Evolutionary conservation across 306 rosid genomes (phyloP).

Genomic region (Casuarina cunninghamiana): DNA sequence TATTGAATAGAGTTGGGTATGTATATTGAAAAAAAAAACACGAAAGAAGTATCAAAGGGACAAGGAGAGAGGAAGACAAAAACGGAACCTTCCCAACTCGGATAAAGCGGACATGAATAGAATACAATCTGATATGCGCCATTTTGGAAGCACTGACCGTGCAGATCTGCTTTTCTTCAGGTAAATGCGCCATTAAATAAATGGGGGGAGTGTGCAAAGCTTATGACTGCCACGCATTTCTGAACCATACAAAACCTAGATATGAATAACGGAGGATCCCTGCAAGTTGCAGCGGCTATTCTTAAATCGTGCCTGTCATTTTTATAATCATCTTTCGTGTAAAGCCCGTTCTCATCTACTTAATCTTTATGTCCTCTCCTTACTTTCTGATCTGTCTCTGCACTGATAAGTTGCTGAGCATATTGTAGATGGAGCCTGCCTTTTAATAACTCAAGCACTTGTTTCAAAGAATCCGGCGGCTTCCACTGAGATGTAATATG

Average conservation of each 20-base stretch:
- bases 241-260: background rate
- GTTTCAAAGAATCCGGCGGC: too few species aligned
- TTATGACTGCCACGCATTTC: conserved; percentile 27
- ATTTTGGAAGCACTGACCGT: background rate
- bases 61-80: too few species aligned
- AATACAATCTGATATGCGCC: background rate
- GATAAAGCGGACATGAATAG: background rate
- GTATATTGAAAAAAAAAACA: background rate
- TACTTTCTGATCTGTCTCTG: background rate
- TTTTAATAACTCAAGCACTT: background rate
- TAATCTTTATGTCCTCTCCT: background rate
- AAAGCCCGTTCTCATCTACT: background rate
- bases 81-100: too few species aligned
- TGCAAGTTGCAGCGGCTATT: conserved; percentile 2
- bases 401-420: conserved; percentile 12
- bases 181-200: background rate
- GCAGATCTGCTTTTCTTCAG: background rate
- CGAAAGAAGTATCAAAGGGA: background rate
- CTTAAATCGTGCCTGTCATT: background rate
- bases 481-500: background rate
- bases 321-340: background rate
- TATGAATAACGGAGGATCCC: conserved; percentile 9
- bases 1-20: too few species aligned
- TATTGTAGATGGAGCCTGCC: conserved; percentile 1
- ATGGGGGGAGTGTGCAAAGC: conserved; percentile 24